These are phyloP conservation scores for Chrysanthemum seticuspe DNA, from an alignment of 129 eudicot genomes.

Conservation along the genomic window DNA sequence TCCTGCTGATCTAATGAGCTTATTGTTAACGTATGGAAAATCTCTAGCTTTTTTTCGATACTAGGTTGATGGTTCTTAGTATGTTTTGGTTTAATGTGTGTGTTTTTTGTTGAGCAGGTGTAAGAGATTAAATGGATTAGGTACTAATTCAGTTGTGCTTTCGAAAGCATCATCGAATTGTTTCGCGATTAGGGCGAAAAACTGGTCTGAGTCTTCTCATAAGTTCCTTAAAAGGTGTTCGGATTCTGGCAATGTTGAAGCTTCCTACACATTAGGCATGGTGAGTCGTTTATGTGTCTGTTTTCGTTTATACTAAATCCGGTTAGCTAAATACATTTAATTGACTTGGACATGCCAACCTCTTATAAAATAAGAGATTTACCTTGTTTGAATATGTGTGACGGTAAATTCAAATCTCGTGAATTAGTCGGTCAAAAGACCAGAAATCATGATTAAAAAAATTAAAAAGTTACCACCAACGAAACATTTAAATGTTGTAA, in stretches of 20 bases:
- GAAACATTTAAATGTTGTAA: too few species aligned
- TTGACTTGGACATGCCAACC: too few species aligned
- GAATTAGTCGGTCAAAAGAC: too few species aligned
- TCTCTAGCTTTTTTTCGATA: too few species aligned
- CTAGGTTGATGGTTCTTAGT: not conserved
- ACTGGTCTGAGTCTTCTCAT: constrained; percentile 82
- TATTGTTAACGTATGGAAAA: constrained; percentile 60
- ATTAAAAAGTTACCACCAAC: too few species aligned
- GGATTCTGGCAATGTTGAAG: constrained; percentile 81
- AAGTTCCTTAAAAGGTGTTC: constrained; percentile 63
- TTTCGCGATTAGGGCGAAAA: constrained; percentile 51
- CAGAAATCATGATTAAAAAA: too few species aligned
- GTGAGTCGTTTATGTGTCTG: constrained; percentile 35
- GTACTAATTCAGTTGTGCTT: constrained; percentile 49
- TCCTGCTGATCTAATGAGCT: constrained; percentile 62
- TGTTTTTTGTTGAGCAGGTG: constrained; percentile 47
- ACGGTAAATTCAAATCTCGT: too few species aligned
- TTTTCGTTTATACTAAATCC: too few species aligned
- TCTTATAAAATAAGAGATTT: too few species aligned
- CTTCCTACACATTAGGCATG: constrained; percentile 89
- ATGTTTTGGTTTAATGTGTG: not conserved
- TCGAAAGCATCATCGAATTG: constrained; percentile 49
- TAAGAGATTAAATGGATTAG: constrained; percentile 68
- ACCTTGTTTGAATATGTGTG: too few species aligned
- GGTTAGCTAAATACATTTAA: too few species aligned